Conservation (phyloP, 768 basidiomycete species). For the Boletellus emodensis region DNA sequence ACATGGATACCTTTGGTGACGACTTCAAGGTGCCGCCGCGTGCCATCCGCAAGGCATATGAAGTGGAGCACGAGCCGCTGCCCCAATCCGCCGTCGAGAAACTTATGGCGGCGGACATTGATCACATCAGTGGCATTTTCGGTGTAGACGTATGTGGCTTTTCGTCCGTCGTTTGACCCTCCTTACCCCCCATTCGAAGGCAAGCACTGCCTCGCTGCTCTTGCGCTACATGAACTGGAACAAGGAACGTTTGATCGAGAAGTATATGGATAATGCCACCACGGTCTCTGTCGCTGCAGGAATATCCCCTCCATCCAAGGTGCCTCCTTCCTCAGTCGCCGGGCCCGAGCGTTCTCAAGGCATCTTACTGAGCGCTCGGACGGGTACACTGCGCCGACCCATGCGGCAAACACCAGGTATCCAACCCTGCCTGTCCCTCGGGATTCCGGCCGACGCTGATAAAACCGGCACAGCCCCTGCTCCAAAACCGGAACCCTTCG, state of each 20-base stretch:
- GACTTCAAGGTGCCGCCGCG: conserved; percentile 59
- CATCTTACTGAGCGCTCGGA: conserved; percentile 22
- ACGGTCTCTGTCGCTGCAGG: conserved; percentile 74
- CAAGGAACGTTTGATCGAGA: conserved; percentile 92
- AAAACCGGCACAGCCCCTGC: conserved; percentile 13
- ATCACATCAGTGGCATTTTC: conserved; percentile 84
- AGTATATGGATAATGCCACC: conserved; percentile 91
- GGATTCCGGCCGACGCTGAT: neutral
- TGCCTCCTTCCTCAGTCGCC: conserved; percentile 18
- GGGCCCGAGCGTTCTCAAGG: conserved; percentile 35
- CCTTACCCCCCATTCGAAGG: conserved; percentile 37
- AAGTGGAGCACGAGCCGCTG: conserved; percentile 80
- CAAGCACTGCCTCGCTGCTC: conserved; percentile 67
- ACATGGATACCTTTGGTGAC: conserved; percentile 61
- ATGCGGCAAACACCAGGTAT: conserved; percentile 28
- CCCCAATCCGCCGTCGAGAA: conserved; percentile 69
- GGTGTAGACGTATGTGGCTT: conserved; percentile 75
- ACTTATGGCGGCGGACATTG: conserved; percentile 73
- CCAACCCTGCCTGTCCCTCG: neutral
- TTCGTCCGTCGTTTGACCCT: neutral
- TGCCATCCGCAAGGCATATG: conserved; percentile 66
- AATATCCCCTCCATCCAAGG: conserved; percentile 39
- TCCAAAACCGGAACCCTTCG: conserved; percentile 50
- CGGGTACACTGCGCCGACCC: conserved; percentile 26
- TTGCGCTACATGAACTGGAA: conserved; percentile 90